phyloP scores from a whole-genome alignment of 306 rosid genomes.

The Sechiopsis laciniata region DNA sequence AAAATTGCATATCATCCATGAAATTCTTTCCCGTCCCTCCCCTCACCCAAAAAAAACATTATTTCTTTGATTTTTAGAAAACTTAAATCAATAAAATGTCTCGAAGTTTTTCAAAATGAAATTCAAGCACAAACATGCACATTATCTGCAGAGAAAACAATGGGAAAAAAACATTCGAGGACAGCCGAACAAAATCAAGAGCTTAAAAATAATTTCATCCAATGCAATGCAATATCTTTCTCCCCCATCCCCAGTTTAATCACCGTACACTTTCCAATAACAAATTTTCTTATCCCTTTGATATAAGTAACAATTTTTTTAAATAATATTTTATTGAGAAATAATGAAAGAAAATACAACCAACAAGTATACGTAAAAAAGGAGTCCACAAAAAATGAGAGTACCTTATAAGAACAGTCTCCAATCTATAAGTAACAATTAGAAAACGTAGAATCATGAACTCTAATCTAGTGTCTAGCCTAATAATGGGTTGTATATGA shows the following conservation, averaged over 20 bases:
- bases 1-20: not conserved
- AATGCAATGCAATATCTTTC: not conserved
- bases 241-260: no score
- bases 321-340: no score
- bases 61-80: not conserved
- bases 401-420: no score
- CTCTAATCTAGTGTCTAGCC: no score
- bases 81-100: not conserved
- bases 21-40: not conserved
- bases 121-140: slow-evolving; percentile 10
- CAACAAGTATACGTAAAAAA: no score
- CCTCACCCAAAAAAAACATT: not conserved
- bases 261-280: no score
- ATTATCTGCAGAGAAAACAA: not conserved
- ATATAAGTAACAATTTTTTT: not conserved
- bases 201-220: not conserved
- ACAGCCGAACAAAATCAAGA: not conserved
- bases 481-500: not conserved
- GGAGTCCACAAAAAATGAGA: no score
- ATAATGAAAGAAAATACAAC: no score
- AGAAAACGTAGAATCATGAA: not conserved
- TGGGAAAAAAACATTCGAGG: not conserved
- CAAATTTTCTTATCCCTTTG: not conserved
- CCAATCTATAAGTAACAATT: not conserved
- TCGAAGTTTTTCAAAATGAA: not conserved